These are phyloP conservation scores for Lasiosphaeria hispida DNA, from an alignment of 495 filamentous ascomycete genomes.

Conservation along the genomic window DNA sequence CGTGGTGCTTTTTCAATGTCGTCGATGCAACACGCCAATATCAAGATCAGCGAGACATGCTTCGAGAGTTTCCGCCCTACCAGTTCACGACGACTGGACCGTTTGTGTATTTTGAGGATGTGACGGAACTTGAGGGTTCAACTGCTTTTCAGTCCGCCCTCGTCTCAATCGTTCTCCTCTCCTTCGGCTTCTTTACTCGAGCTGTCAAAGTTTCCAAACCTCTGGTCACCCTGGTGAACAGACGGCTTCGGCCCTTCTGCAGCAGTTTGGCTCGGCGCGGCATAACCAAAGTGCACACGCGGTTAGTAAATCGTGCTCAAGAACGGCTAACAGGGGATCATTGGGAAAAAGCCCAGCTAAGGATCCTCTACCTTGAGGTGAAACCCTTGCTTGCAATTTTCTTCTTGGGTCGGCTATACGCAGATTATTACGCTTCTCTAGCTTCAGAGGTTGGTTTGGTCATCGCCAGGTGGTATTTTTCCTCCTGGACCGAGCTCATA, in stretches of 20 bases:
- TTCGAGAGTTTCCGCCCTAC: background rate
- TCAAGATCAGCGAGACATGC: background rate
- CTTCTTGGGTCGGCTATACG: background rate
- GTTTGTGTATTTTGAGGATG: background rate
- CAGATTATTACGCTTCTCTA: background rate
- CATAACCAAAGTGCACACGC: no score
- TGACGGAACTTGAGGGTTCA: background rate
- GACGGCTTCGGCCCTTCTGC: background rate
- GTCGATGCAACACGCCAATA: background rate
- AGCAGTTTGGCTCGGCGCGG: background rate
- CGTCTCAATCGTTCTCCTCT: background rate
- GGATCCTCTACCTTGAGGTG: no score
- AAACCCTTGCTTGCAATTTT: background rate
- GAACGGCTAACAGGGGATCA: no score
- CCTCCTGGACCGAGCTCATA: no score
- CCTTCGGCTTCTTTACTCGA: background rate
- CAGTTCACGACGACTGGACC: background rate
- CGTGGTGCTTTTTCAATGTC: background rate
- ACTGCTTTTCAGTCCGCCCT: background rate
- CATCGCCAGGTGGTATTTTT: no score
- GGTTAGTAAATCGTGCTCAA: no score
- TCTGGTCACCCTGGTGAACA: background rate
- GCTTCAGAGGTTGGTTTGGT: background rate
- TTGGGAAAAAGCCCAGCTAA: no score
- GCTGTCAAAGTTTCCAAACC: background rate